Evolutionary conservation across 352 stramenopile genomes (phyloP).

Genomic region (Pythium dissimile): DNA sequence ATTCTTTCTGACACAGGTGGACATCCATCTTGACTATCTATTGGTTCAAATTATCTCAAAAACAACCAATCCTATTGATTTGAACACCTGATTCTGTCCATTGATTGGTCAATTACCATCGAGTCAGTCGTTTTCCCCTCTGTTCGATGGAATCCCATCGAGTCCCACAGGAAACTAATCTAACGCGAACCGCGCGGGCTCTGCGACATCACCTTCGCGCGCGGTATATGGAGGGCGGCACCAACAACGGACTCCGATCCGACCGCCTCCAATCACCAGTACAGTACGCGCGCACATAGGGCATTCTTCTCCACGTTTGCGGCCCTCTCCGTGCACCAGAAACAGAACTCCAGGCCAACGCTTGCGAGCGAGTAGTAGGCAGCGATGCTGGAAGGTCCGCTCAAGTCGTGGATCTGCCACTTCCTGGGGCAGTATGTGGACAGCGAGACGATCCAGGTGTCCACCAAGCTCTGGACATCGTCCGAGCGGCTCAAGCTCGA

Average conservation of each 20-base stretch:
- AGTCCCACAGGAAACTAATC: conserved; percentile 1
- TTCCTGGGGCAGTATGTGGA: conserved; percentile 88
- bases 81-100: not conserved
- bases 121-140: conserved; percentile 17
- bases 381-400: conserved; percentile 78
- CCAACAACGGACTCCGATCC: too few relatives aligned
- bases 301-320: too few relatives aligned
- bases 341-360: too few relatives aligned
- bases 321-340: too few relatives aligned
- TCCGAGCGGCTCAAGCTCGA: conserved; percentile 86
- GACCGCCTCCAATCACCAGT: too few relatives aligned
- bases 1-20: not conserved
- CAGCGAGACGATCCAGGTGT: conserved; percentile 80
- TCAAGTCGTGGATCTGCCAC: conserved; percentile 86
- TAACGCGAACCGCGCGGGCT: conserved; percentile 1
- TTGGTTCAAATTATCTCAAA: not conserved
- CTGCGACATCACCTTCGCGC: conserved; percentile 2
- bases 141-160: not conserved
- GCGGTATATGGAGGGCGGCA: conserved; percentile 11
- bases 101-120: conserved; percentile 22
- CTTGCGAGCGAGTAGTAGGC: too few relatives aligned
- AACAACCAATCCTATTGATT: conserved; percentile 3
- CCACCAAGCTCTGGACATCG: conserved; percentile 85
- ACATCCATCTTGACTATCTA: not conserved
- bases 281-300: too few relatives aligned